Base-by-base conservation (phyloP, 345 rosid species). In the Brassica napus region DNA sequence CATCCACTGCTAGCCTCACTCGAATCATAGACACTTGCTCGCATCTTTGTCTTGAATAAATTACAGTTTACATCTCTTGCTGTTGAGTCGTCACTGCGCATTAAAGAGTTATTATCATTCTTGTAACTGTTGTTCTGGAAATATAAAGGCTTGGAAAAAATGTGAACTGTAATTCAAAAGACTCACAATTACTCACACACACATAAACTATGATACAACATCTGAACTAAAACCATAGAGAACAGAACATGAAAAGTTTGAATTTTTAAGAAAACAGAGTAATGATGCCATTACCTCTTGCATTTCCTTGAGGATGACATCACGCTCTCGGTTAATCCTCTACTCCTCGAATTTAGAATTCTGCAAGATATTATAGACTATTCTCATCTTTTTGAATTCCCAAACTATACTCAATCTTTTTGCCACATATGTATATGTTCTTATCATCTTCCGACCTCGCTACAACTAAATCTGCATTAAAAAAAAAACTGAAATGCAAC, bases 221-320 rank as follows among this genome's bases (percentile, higher is more conserved):
- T 7, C 44, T 37, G 28, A 59, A 26, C 21, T 6, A 16, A 58
- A 58, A 58, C 30, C 2, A 54, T 54, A 7, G 37, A 30, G 66
- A 30, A 30, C 16, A 62, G 39, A 62, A 14, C 18, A 62, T 42
- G 4, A 37, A 62, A 63, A 63, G 23, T 68, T 12, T 8, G 47
- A 64, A 18, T 6, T 32, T 62, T 62, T 2, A 68, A 63, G 34
- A 10, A 70, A 11, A 49, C 3, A 37, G 12, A 30, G 69, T 35
- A 32, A 32, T 37, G 42, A 37, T 18, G 21, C 1, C 21, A 82
- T 2, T 59, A 90, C 96, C 96, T 89, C 96, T 58, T 89, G 89
- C 96, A 89, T 91, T 83, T 91, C 96, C 67, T 93, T 86, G 8
- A 89, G 79, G 79, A 91, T 91, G 7, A 89, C 96, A 54, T 88